Percentiles rank a stretch among this genome's conserved stretches.
phyloP scores from a whole-genome alignment of 495 filamentous ascomycete species.

The Staphylotrichum tortipilum region DNA sequence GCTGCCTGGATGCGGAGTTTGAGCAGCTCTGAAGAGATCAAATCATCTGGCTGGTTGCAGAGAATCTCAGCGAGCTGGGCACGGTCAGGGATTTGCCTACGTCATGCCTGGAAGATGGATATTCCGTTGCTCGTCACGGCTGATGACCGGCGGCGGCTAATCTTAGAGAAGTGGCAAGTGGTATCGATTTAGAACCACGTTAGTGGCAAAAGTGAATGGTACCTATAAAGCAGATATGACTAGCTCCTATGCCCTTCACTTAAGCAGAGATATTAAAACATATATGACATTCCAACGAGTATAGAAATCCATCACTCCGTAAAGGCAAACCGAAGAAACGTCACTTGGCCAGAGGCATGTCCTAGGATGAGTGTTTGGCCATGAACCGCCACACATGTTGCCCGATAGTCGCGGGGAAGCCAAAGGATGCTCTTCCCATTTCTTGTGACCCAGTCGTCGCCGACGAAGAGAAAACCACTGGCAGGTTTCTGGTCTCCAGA shows the following conservation, averaged over 20 bases:
- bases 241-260: not conserved
- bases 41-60: conserved; percentile 2
- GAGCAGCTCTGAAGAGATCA: conserved; percentile 5
- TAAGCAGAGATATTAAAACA: not conserved
- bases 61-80: too few species aligned
- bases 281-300: not conserved
- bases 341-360: not conserved
- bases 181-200: not conserved
- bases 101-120: not conserved
- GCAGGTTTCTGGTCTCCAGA: not conserved
- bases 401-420: not conserved
- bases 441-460: not conserved
- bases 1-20: conserved; percentile 9
- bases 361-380: not conserved
- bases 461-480: not conserved
- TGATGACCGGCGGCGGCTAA: not conserved
- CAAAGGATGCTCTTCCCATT: not conserved
- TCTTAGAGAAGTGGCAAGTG: not conserved
- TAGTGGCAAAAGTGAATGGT: not conserved
- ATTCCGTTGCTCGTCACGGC: not conserved
- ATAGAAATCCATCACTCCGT: not conserved
- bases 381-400: not conserved
- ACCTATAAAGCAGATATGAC: not conserved
- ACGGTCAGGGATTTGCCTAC: too few species aligned
- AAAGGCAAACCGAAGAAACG: not conserved